Percentiles rank a stretch among this genome's conserved stretches.
These are phyloP conservation scores for Sanghuangporus sanghuang DNA, from an alignment of 1,284 basidiomycete species.

Conservation along the genomic window DNA sequence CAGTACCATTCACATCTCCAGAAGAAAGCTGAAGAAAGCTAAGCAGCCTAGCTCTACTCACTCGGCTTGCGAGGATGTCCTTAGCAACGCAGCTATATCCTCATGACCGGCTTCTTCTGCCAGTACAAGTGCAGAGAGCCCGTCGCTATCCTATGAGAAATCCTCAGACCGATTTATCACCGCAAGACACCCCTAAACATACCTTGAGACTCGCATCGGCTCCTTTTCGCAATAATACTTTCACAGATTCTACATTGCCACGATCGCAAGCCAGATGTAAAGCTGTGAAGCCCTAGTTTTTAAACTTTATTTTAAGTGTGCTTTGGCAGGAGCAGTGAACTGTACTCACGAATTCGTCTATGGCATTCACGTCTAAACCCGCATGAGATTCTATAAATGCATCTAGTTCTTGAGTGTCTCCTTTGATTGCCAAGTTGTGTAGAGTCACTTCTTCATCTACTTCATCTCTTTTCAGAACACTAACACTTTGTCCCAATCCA, in stretches of 20 bases:
- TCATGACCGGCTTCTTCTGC: constrained; percentile 63
- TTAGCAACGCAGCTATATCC: constrained; percentile 50
- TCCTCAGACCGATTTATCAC: background rate
- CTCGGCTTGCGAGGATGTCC: constrained; percentile 14
- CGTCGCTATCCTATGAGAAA: constrained; percentile 60
- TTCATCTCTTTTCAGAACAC: constrained; percentile 48
- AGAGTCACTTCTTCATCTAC: constrained; percentile 36
- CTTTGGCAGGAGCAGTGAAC: background rate
- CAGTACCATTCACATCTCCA: too few relatives aligned
- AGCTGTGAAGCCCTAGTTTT: constrained; percentile 74
- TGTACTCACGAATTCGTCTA: constrained; percentile 56
- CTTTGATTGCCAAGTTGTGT: constrained; percentile 61
- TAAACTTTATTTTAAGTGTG: background rate
- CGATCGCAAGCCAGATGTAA: constrained; percentile 83
- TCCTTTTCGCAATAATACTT: constrained; percentile 57
- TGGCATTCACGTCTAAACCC: constrained; percentile 36
- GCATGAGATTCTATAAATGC: constrained; percentile 40
- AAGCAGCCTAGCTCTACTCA: background rate
- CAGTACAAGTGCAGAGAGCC: constrained; percentile 58
- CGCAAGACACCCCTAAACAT: constrained; percentile 3
- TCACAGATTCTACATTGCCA: constrained; percentile 56
- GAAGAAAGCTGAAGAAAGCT: background rate
- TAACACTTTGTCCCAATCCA: constrained; percentile 61
- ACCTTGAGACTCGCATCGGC: constrained; percentile 66
- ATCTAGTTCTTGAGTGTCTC: constrained; percentile 44